These are phyloP conservation scores for Fomitopsis betulina DNA, from an alignment of 1,284 basidiomycete species.

Conservation along the genomic window DNA sequence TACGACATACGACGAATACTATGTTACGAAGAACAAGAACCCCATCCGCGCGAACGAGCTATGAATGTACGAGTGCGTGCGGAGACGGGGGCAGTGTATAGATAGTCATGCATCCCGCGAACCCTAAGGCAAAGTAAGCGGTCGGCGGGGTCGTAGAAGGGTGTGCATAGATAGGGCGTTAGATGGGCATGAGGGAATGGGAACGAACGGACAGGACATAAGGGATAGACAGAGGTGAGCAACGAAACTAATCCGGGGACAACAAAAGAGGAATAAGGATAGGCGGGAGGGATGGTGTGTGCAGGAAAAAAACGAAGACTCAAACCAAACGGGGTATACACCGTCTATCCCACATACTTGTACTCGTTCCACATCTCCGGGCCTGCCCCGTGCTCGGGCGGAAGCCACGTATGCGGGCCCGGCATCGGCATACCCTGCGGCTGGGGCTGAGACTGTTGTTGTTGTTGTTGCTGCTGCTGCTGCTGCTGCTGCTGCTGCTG, in stretches of 20 bases:
- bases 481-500: no score
- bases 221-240: background rate
- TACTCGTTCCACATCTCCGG: background rate
- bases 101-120: background rate
- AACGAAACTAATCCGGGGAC: background rate
- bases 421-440: background rate
- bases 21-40: background rate
- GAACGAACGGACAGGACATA: background rate
- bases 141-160: background rate
- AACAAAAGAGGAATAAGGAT: background rate
- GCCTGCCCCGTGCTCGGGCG: background rate
- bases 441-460: background rate
- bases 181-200: background rate
- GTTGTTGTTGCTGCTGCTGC: no score
- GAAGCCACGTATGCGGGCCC: background rate
- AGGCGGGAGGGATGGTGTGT: background rate
- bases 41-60: background rate
- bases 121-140: no score
- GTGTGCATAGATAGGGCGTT: background rate
- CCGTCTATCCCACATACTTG: background rate
- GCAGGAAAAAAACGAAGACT: background rate
- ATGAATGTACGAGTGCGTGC: background rate
- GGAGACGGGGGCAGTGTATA: background rate
- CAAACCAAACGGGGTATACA: background rate
- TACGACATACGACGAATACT: background rate